Conservation (phyloP, 345 rosid genomes). For the Bruguiera sexangula region DNA sequence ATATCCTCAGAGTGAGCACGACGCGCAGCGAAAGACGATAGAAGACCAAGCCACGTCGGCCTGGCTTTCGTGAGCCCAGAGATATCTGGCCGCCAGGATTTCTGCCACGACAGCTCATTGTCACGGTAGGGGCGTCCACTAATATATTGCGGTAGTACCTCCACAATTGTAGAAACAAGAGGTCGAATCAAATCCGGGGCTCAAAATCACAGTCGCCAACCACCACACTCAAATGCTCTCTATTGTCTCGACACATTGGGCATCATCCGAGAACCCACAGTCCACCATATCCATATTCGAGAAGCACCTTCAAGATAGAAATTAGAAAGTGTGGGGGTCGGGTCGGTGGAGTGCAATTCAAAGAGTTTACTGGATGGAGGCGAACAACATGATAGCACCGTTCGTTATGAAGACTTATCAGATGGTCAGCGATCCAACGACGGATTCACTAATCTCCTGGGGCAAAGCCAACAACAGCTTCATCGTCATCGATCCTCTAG, state of each 20-base stretch:
- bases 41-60: slow-evolving; percentile 36
- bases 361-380: slow-evolving; percentile 32
- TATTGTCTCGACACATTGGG: no score
- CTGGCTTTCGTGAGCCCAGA: slow-evolving; percentile 26
- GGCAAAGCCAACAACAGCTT: slow-evolving; percentile 27
- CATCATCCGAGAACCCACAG: no score
- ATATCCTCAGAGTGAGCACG: slow-evolving; percentile 29
- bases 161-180: neutral
- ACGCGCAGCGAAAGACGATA: slow-evolving; percentile 38
- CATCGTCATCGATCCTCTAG: slow-evolving; percentile 26
- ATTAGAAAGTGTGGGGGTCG: no score
- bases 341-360: neutral
- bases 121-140: slow-evolving; percentile 16
- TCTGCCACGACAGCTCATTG: slow-evolving; percentile 32
- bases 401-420: slow-evolving; percentile 31
- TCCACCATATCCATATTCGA: no score
- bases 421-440: slow-evolving; percentile 25
- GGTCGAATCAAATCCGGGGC: no score
- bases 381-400: slow-evolving; percentile 30
- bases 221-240: no score
- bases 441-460: slow-evolving; percentile 24
- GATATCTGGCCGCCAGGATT: slow-evolving; percentile 30
- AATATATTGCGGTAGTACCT: slow-evolving; percentile 8
- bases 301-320: no score
- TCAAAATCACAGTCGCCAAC: no score